These are phyloP conservation scores for Malassezia cuniculi DNA, from an alignment of 1,284 basidiomycete genomes.

Conservation along the genomic window DNA sequence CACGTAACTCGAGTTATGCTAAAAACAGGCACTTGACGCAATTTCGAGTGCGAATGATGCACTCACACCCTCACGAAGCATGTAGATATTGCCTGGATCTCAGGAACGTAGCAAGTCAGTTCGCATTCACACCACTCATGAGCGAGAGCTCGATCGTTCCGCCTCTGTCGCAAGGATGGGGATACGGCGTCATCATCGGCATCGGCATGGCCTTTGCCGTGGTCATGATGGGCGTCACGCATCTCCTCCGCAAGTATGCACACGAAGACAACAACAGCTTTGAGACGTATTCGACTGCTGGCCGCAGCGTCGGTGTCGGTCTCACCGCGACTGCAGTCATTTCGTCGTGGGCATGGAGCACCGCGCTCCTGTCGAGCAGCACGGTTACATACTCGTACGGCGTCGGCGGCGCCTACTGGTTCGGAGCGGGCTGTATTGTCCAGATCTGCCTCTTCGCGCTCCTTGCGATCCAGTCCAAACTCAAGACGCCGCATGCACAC, in stretches of 20 bases:
- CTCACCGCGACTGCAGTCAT: constrained; percentile 33
- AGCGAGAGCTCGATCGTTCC: constrained; percentile 11
- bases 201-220: constrained; percentile 38
- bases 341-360: constrained; percentile 34
- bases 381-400: constrained; percentile 35
- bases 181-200: constrained; percentile 42
- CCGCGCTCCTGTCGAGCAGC: constrained; percentile 27
- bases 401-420: constrained; percentile 30
- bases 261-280: constrained; percentile 26
- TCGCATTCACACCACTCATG: too few relatives aligned
- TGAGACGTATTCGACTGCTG: constrained; percentile 28
- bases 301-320: constrained; percentile 29
- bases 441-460: constrained; percentile 33
- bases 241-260: constrained; percentile 20
- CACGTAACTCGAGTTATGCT: too few relatives aligned
- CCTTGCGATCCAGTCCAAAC: constrained; percentile 22
- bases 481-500: constrained; percentile 22
- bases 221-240: constrained; percentile 26
- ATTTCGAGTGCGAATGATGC: too few relatives aligned
- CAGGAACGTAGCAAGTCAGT: too few relatives aligned
- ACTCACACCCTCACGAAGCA: too few relatives aligned
- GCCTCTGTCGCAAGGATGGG: constrained; percentile 33
- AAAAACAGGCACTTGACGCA: too few relatives aligned
- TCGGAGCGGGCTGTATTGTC: constrained; percentile 29
- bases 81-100: too few relatives aligned